A percentile compares a stretch with the other conserved stretches of the same genome.
Conservation (phyloP, 2,329 filamentous ascomycete genomes). For the Cladosporium sphaerospermum region DNA sequence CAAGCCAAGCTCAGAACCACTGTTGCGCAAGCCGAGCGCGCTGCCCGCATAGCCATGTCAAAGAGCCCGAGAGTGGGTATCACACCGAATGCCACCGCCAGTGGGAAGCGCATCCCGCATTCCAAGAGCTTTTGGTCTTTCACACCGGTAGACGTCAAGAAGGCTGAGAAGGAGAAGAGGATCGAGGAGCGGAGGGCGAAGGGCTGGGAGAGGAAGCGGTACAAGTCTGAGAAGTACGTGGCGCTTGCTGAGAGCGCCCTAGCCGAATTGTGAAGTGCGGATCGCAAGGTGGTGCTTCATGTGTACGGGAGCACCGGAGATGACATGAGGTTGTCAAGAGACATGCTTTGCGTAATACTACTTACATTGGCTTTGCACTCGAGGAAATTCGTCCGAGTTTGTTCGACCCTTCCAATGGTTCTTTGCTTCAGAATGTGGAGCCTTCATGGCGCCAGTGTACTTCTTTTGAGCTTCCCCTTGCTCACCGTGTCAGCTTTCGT, state of each 20-base stretch:
- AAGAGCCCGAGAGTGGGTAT: no score
- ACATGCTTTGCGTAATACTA: no score
- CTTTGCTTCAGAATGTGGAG: no score
- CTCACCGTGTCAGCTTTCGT: no score
- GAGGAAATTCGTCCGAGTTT: no score
- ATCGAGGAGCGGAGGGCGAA: conserved; percentile 25
- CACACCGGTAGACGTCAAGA: conserved; percentile 17
- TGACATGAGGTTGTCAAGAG: no score
- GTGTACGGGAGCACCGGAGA: no score
- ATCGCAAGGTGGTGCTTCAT: background rate
- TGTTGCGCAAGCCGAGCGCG: conserved; percentile 14
- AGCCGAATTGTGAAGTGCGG: conserved; percentile 21
- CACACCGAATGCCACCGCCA: background rate
- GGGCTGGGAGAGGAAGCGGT: conserved; percentile 24
- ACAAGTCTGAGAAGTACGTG: conserved; percentile 22
- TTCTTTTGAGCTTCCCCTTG: no score
- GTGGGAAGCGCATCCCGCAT: background rate
- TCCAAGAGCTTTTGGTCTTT: conserved; percentile 17
- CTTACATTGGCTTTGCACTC: no score
- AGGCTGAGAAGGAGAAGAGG: conserved; percentile 21
- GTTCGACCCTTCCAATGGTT: no score
- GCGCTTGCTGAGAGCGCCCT: conserved; percentile 25
- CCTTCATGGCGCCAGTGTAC: no score
- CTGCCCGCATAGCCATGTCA: conserved; percentile 1
- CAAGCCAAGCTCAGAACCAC: conserved; percentile 19